Conservation (phyloP, 352 stramenopile genomes). For the Pythium phragmiticola region DNA sequence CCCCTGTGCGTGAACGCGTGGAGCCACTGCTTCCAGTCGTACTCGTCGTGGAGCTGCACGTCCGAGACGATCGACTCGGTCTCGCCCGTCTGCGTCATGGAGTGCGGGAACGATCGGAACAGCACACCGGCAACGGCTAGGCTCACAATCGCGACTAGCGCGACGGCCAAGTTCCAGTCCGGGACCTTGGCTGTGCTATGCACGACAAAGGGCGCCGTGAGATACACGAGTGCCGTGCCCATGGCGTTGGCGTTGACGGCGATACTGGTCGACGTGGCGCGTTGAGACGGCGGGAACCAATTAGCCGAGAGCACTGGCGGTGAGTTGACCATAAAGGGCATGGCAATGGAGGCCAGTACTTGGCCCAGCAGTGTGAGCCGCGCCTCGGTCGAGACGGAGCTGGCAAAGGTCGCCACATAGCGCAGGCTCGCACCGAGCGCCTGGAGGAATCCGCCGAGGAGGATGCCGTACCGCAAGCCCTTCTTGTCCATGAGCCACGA, state of each 20-base stretch:
- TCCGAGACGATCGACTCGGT: conserved; percentile 48
- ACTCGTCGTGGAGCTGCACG: conserved; percentile 60
- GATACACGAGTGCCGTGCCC: conserved; percentile 63
- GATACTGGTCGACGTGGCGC: conserved; percentile 66
- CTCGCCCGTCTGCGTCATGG: conserved; percentile 15
- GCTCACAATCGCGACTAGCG: conserved; percentile 27
- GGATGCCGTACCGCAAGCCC: conserved; percentile 56
- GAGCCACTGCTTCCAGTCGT: conserved; percentile 73
- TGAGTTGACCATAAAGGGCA: conserved; percentile 87
- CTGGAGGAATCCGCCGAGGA: conserved; percentile 59
- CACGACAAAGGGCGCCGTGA: conserved; percentile 50
- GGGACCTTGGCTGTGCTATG: conserved; percentile 32
- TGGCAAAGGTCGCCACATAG: conserved; percentile 39
- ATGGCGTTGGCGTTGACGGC: conserved; percentile 76
- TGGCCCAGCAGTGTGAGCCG: conserved; percentile 57
- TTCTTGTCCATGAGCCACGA: conserved; percentile 85
- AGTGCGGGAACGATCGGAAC: conserved; percentile 49
- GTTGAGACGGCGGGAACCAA: conserved; percentile 68
- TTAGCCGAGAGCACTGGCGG: conserved; percentile 68
- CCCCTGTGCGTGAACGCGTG: conserved; percentile 62
- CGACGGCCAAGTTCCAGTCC: conserved; percentile 48
- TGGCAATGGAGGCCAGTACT: conserved; percentile 58
- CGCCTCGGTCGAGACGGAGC: conserved; percentile 27
- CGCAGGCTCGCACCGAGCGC: conserved; percentile 41
- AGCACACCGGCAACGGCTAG: conserved; percentile 27